Conservation (phyloP, 495 filamentous ascomycete genomes). For the Podospora tetraspora region DNA sequence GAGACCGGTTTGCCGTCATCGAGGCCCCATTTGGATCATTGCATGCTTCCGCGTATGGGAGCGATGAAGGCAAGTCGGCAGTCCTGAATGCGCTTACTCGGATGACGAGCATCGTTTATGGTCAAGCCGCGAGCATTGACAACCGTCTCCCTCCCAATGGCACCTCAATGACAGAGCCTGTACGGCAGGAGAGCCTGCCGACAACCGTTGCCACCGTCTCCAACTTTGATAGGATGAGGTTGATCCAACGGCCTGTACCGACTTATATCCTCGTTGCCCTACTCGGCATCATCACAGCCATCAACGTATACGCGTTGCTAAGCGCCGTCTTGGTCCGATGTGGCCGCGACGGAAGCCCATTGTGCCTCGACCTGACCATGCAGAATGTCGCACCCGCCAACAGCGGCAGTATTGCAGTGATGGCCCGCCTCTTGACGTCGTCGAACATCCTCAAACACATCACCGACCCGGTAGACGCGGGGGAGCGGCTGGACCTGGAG, state of each 20-base stretch:
- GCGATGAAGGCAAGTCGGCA: not conserved
- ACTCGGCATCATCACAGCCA: not conserved
- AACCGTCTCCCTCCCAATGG: not conserved
- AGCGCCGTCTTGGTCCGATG: not conserved
- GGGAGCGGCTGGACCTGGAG: not conserved
- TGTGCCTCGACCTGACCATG: not conserved
- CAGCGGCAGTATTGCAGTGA: not conserved
- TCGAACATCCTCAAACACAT: not conserved
- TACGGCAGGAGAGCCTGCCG: not conserved
- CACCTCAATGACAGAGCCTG: not conserved
- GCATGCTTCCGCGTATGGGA: not conserved
- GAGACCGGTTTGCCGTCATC: not conserved
- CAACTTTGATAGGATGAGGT: not conserved
- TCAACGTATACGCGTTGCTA: not conserved
- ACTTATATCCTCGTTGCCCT: not conserved
- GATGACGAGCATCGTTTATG: not conserved
- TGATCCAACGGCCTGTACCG: not conserved
- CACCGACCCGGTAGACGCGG: not conserved
- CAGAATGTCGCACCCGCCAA: not conserved
- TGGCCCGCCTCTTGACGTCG: not conserved
- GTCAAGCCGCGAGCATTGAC: not conserved
- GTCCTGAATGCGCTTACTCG: not conserved
- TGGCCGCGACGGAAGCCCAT: not conserved
- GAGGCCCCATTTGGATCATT: not conserved
- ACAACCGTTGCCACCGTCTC: not conserved